phyloP scores from a whole-genome alignment of 805 yeast species.

The Myxozyma nipponensis region DNA sequence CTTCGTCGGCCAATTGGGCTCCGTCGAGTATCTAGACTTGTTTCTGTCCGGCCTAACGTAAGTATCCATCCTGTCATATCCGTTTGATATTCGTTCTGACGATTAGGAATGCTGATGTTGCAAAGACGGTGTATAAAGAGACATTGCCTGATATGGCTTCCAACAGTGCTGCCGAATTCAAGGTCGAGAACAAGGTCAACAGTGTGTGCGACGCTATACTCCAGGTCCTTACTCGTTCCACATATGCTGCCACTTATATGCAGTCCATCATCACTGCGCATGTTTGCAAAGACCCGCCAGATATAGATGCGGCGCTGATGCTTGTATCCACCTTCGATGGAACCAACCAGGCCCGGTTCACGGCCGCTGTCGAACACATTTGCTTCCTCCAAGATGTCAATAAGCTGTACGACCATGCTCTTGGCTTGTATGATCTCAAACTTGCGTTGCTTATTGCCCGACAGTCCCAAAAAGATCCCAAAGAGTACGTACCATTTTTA shows the following conservation, averaged over 20 bases:
- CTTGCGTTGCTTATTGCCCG: slow-evolving; percentile 84
- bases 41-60: slow-evolving; percentile 68
- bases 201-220: slow-evolving; percentile 70
- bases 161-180: background rate
- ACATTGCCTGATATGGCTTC: slow-evolving; percentile 42
- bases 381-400: slow-evolving; percentile 91
- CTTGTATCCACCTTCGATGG: slow-evolving; percentile 42
- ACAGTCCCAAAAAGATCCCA: slow-evolving; percentile 96
- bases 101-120: slow-evolving; percentile 73
- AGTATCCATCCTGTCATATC: background rate
- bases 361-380: slow-evolving; percentile 63
- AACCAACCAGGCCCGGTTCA: slow-evolving; percentile 10
- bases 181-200: slow-evolving; percentile 52
- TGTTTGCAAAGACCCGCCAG: slow-evolving; percentile 88
- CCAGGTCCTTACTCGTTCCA: slow-evolving; percentile 45
- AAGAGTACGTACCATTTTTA: slow-evolving; percentile 89
- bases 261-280: slow-evolving; percentile 85
- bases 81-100: background rate
- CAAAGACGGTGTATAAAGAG: slow-evolving; percentile 75
- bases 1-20: slow-evolving; percentile 67
- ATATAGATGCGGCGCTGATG: slow-evolving; percentile 65
- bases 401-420: slow-evolving; percentile 68
- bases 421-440: slow-evolving; percentile 77
- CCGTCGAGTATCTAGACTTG: slow-evolving; percentile 74
- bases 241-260: slow-evolving; percentile 54